Conservation (phyloP, 208 protist genomes). For the Leishmania amazonensis region DNA sequence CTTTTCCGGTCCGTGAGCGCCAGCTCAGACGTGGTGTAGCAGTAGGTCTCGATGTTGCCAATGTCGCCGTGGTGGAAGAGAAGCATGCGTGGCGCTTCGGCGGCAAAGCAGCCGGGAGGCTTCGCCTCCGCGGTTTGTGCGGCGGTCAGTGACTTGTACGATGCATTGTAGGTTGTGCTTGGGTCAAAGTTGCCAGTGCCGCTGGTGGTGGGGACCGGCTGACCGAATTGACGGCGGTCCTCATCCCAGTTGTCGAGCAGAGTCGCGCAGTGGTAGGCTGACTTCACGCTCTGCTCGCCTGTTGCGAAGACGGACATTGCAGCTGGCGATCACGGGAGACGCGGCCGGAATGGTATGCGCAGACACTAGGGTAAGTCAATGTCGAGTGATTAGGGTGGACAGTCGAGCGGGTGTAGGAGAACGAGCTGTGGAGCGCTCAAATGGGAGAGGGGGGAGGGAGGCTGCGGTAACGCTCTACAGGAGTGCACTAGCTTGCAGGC, state of each 20-base stretch:
- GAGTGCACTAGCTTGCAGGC: background rate
- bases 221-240: constrained; percentile 56
- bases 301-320: constrained; percentile 24
- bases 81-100: constrained; percentile 66
- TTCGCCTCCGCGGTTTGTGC: constrained; percentile 49
- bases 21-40: constrained; percentile 65
- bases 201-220: constrained; percentile 12
- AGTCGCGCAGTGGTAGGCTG: constrained; percentile 85
- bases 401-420: background rate
- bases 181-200: constrained; percentile 22
- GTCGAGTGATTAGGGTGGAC: too few relatives aligned
- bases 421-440: too few relatives aligned
- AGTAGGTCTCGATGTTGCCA: constrained; percentile 45
- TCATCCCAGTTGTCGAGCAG: constrained; percentile 90
- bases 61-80: constrained; percentile 90
- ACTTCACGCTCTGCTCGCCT: constrained; percentile 50
- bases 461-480: background rate
- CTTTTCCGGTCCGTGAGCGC: constrained; percentile 57
- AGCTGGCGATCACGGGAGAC: background rate
- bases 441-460: background rate
- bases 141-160: constrained; percentile 45
- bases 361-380: background rate
- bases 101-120: constrained; percentile 54
- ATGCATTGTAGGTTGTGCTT: constrained; percentile 59
- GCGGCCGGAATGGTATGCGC: background rate